Base-by-base conservation (phyloP, 1,284 basidiomycete species). In the Naganishia sp. region DNA sequence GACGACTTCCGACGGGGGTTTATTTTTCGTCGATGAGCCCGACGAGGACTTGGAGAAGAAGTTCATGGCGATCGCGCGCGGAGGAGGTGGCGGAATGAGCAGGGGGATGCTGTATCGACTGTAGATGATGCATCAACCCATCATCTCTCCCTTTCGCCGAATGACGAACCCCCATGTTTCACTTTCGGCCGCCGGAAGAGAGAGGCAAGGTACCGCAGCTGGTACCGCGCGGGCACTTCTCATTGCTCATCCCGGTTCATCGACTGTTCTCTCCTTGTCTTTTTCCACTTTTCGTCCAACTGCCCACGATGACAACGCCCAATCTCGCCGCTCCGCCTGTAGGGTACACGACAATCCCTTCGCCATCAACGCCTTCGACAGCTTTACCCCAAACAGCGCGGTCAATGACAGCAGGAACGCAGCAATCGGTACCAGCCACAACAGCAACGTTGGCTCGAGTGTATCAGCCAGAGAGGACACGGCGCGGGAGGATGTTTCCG, bases 21-120 rank as follows among this genome's bases (percentile, higher is more conserved):
- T 69, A 18, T 63, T 28, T 21, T 55, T 55, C 3, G 50, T 23
- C 4, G 59, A 46, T 7, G 60, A 43, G 7, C 60, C 53, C 39
- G 61, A 54, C 0, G 61, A 64, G 1, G 52, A 33, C 57, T 68
- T 70, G 43, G 63, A 63, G 53, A 72, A 72, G 67, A 72, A 72
- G 70, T 72, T 72, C 68, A 72, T 72, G 44, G 25, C 60, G 46
- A 21, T 25, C 4, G 13, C 4, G 36, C 36, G 36, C 4, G 36
- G 2, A 9, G 10, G 0, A 13, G 3, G 36, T 13, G 36, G 36
- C 28, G 28, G 5, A 28, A 13, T 13, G 36, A 39, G 6, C 36
- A 10, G 6, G 36, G 9, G 10, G 3, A 39, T 13, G 28, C 28
- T 28, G 28, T 39, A 13, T 3, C 36, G 36, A 39, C 36, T 39